phyloP scores from a whole-genome alignment of 1,284 basidiomycete genomes.

The Microstroma glucosiphilum region DNA sequence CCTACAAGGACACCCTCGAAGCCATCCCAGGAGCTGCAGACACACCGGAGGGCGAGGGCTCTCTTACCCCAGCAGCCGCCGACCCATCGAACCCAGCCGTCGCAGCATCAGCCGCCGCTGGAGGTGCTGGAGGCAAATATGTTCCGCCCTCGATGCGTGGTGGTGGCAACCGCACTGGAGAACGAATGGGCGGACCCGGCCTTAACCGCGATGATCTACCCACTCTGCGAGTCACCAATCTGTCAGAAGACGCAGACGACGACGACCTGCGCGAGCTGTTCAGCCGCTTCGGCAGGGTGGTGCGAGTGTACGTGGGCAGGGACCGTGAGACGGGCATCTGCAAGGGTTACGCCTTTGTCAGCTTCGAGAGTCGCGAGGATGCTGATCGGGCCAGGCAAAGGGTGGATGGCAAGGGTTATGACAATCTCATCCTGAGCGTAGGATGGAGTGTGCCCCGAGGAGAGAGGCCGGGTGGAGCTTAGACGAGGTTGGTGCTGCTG shows the following conservation, averaged over 20 bases:
- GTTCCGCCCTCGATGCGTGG: slow-evolving; percentile 83
- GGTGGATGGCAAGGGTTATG: slow-evolving; percentile 84
- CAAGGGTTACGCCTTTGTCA: slow-evolving; percentile 93
- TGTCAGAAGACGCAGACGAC: slow-evolving; percentile 91
- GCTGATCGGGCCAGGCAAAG: slow-evolving; percentile 88
- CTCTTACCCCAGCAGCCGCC: slow-evolving; percentile 52
- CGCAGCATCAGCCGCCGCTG: slow-evolving; percentile 25
- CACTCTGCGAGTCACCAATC: slow-evolving; percentile 93
- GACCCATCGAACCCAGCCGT: slow-evolving; percentile 48
- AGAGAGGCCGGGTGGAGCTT: slow-evolving; percentile 29
- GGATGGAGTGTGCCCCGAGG: slow-evolving; percentile 64
- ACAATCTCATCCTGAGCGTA: slow-evolving; percentile 77
- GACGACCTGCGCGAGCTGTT: slow-evolving; percentile 91
- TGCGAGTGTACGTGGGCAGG: slow-evolving; percentile 86
- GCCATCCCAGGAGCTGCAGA: slow-evolving; percentile 60
- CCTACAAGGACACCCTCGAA: slow-evolving; percentile 81
- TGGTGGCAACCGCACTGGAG: slow-evolving; percentile 65
- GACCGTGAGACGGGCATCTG: slow-evolving; percentile 91
- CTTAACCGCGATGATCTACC: slow-evolving; percentile 71
- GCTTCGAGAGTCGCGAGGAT: slow-evolving; percentile 73
- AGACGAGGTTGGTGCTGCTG: not conserved
- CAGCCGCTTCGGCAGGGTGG: slow-evolving; percentile 59
- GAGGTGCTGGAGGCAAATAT: slow-evolving; percentile 66
- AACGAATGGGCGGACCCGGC: slow-evolving; percentile 65
- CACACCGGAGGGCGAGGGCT: slow-evolving; percentile 55